Evolutionary conservation across 2,329 filamentous ascomycete species (phyloP), one percentile per base, ranked within the genome.

Genomic region (Nemania abortiva): DNA sequence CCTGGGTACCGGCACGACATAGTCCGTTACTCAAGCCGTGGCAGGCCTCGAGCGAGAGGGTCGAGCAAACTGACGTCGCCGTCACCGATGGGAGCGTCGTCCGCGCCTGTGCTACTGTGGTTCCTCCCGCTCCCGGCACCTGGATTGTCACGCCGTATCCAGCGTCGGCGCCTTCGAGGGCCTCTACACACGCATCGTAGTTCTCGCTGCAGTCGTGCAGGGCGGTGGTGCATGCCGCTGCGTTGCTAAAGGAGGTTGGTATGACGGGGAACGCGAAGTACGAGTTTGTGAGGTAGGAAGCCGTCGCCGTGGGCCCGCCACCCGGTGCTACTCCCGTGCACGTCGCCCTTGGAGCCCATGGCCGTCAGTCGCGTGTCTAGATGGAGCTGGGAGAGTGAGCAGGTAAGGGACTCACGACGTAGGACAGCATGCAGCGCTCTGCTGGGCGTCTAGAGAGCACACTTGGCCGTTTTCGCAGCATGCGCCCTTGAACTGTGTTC

Each of bases 241-340:
- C 77, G 72, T 89, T 84, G 66, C 79, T 75, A 70, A 88, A 89
- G 13, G 82, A 83, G 0, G 85, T 88, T 55, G 82, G 79, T 60
- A 89, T 83, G 74, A 87, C 87, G 1, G 88, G 88, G 76, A 90
- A 90, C 11, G 86, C 83, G 76, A 89, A 90, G 78, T 86, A 89
- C 29, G 81, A 73, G 76, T 90, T 90, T 50, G 83, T 78, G 20
- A 90, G 87, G 75, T 84, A 88, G 39, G 87, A 87, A 22, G 81
- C 81, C 1, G 79, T 74, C 2, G 82, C 70, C 27, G 79, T 72
- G 34, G 77, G 75, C 13, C 78, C 78, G 18, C 81, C 75, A 10
- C 81, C 76, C 1, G 82, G 81, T n/a, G 85, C 86, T 34, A 83
- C 83, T 57, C 87, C 87, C n/a, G 87, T 89, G 74, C 87, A 89